Conservation (phyloP, 1,284 basidiomycete genomes). For the Cryptococcus neoformans region DNA sequence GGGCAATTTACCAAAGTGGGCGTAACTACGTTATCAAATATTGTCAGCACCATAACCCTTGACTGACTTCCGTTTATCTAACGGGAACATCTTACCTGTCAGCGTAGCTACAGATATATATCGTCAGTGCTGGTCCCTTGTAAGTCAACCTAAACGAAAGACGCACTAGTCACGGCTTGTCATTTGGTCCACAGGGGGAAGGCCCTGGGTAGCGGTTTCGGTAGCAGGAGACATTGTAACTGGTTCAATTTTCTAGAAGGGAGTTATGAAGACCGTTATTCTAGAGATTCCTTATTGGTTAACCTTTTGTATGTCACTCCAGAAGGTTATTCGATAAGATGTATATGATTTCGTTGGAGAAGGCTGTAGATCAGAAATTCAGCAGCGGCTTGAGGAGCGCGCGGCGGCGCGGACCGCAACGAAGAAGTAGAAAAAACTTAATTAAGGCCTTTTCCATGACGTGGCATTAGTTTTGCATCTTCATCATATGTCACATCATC, state of each 20-base stretch:
- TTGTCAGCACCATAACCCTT: background rate
- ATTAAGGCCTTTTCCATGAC: no score
- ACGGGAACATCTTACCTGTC: conserved; percentile 27
- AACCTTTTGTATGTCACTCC: background rate
- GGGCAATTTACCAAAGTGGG: conserved; percentile 73
- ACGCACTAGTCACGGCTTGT: conserved; percentile 48
- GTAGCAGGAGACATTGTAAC: conserved; percentile 8
- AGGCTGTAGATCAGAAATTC: no score
- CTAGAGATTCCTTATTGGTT: background rate
- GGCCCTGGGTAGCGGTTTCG: conserved; percentile 26
- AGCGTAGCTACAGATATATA: conserved; percentile 29
- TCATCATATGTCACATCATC: no score
- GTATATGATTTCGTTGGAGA: background rate
- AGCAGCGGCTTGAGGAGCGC: no score
- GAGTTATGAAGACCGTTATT: background rate
- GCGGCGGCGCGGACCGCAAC: no score
- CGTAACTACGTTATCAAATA: conserved; percentile 62
- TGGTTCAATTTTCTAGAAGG: background rate
- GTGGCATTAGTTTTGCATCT: no score
- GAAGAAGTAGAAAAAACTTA: no score
- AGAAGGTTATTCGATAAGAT: background rate
- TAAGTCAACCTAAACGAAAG: conserved; percentile 33
- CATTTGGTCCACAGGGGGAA: conserved; percentile 42
- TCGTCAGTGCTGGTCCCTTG: background rate
- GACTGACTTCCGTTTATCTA: conserved; percentile 34